Base-by-base conservation (phyloP, 1,284 basidiomycete species). In the Naganishia sp. region DNA sequence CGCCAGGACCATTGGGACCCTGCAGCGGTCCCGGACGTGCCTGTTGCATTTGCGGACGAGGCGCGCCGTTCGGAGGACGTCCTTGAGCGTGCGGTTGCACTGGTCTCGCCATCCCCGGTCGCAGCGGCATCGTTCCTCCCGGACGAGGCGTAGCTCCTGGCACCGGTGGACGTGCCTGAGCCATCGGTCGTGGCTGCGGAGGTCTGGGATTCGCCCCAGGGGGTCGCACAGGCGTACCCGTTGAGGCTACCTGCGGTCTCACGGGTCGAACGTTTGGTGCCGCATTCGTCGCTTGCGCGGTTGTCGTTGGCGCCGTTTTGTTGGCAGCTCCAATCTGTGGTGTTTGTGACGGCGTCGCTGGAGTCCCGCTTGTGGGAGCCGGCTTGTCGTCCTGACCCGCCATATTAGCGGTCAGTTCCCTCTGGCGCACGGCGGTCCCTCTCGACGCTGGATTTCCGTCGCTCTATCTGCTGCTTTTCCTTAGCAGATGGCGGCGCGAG, bases 31-130 rank as follows among this genome's bases (percentile, higher is more conserved):
- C 59, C 25, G 59, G 59, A 25, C 59, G 31, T 23, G 59, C 59
- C 28, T 61, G 59, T 23, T 46, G 56, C 28, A 59, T 59, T 45
- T n/a, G 31, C 13, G 59, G 59, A 28, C 48, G 59, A 31, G 39
- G 48, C 16, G 36, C 59, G 18, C 48, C 59, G 18, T 50, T 42
- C 16, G 59, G 59, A 10, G 59, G 59, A 23, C 59, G 59, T 10
- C 59, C 59, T 52, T 61, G 59, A 18, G 59, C 48, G 23, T 61
- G 59, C 5, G 59, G 59, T n/a, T 61, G 59, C 25, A 61, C 59
- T 3, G 59, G 59, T 50, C 59, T 33, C 9, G 36, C 59, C 59
- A 61, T 61, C 13, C 59, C 59, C 11, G 59, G 59, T 52, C 59
- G 59, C 23, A 39, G 48, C 21, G 49, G 59, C 48, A 52, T 50